These are phyloP conservation scores for Fusarium sp. DNA, from an alignment of 2,329 filamentous ascomycete species.

Conservation along the genomic window DNA sequence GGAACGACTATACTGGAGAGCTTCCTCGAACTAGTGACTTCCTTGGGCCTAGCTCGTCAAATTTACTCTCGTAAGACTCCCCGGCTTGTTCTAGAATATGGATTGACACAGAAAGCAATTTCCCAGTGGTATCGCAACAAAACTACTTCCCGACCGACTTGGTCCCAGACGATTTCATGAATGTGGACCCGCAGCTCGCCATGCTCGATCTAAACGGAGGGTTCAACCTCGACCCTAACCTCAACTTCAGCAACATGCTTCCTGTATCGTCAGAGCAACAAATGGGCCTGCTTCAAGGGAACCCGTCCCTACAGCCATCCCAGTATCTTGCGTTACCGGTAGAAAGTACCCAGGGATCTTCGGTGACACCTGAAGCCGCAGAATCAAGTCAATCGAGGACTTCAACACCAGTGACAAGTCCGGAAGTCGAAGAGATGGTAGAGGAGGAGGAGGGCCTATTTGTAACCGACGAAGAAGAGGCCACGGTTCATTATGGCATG, in stretches of 20 bases:
- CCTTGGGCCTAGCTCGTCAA: not conserved
- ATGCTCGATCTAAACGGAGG: not conserved
- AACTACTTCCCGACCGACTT: not conserved
- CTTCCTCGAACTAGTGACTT: not conserved
- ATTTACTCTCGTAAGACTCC: not conserved
- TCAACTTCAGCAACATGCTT: not conserved
- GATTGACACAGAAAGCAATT: not conserved
- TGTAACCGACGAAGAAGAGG: not conserved
- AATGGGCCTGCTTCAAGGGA: rapidly evolving
- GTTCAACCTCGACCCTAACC: not conserved
- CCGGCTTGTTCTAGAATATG: rapidly evolving
- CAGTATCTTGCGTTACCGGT: not conserved
- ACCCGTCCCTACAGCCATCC: rapidly evolving
- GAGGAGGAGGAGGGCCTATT: not conserved
- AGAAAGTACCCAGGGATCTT: not conserved
- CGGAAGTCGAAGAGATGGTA: not conserved
- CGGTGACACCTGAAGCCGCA: not conserved
- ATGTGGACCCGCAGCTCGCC: not conserved
- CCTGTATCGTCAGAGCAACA: not conserved
- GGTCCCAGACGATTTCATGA: not conserved
- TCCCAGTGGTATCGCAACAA: not conserved
- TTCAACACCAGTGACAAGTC: not conserved
- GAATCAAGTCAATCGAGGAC: not conserved
- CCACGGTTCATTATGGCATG: constrained; percentile 6
- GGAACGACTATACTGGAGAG: not conserved